Evolutionary conservation across 2,329 filamentous ascomycete species (phyloP), one percentile per base, ranked within the genome.

Genomic region (Aspergillus ruber): DNA sequence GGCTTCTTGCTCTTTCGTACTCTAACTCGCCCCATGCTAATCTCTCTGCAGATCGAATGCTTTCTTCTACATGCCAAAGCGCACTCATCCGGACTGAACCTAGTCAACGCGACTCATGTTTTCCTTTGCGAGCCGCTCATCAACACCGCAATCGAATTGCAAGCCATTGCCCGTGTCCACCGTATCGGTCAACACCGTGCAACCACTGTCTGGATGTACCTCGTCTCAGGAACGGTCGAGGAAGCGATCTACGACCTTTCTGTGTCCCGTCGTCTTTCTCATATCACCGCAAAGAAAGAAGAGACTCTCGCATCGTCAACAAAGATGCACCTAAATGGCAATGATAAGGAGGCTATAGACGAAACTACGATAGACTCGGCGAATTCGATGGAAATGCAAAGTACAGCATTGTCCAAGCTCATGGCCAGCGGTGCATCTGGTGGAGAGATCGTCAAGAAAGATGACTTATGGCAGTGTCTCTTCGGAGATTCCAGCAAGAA

Each of bases 151-250:
- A 82, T 98, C 13, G 93, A 97, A 67, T 77, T 97, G 8, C 93
- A 98, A 67, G 91, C 90, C 12, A 95, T 97, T 60, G 90, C 91
- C 1, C 85, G 93, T 47, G 90, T 98, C 1, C 90, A 98, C 64
- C 83, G 93, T 32, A 98, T 98, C 53, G 93, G 93, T 0, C 93
- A 97, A 68, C 78, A 84, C 53, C 83, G 87, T 44, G 79, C 87
- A 55, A 98, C 93, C 0, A 95, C 88, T 0, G 90, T 97, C 1
- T 97, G 90, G 86, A 85, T 96, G 67, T 97, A 97, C 64, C 78
- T 97, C 2, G 81, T 96, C n/a, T 82, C 85, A 13, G 88, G 86
- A 44, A 95, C 91, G 0, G 88, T 97, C 0, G 93, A 98, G 63
- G 86, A 95, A 70, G 86, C 86, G 1, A 94, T 97, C 52, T 90